These are phyloP conservation scores for Paraphaeosphaeria minitans DNA, from an alignment of 2,329 filamentous ascomycete genomes.

Conservation along the genomic window DNA sequence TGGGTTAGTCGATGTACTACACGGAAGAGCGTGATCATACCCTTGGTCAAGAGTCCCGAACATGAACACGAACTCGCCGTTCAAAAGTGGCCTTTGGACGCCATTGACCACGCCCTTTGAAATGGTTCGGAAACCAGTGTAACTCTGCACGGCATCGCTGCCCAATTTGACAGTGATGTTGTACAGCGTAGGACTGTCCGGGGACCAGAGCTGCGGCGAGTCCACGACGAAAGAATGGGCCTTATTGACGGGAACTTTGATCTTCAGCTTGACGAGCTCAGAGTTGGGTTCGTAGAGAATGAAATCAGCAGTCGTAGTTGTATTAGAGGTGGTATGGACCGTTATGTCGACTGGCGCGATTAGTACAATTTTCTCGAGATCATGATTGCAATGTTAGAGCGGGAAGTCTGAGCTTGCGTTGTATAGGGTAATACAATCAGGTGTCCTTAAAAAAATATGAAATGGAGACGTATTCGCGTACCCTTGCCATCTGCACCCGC, in stretches of 20 bases:
- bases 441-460: neutral
- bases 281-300: slow-evolving; percentile 43
- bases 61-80: slow-evolving; percentile 70
- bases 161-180: slow-evolving; percentile 63
- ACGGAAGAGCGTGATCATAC: neutral
- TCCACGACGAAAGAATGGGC: slow-evolving; percentile 62
- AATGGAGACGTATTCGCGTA: slow-evolving; percentile 12
- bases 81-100: slow-evolving; percentile 65
- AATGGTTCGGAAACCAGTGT: slow-evolving; percentile 72
- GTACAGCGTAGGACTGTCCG: slow-evolving; percentile 66
- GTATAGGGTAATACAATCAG: no score
- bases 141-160: slow-evolving; percentile 63
- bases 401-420: no score
- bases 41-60: slow-evolving; percentile 74
- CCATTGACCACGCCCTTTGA: slow-evolving; percentile 62
- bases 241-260: slow-evolving; percentile 54
- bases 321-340: slow-evolving; percentile 54
- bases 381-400: no score
- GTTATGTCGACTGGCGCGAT: slow-evolving; percentile 58
- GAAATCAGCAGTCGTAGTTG: slow-evolving; percentile 47
- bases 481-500: slow-evolving; percentile 51
- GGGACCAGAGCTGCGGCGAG: slow-evolving; percentile 67
- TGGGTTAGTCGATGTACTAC: neutral
- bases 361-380: slow-evolving; percentile 13
- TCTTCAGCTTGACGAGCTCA: slow-evolving; percentile 50